These are phyloP conservation scores for Nakazawaea populi DNA, from an alignment of 805 yeast genomes.

Conservation along the genomic window DNA sequence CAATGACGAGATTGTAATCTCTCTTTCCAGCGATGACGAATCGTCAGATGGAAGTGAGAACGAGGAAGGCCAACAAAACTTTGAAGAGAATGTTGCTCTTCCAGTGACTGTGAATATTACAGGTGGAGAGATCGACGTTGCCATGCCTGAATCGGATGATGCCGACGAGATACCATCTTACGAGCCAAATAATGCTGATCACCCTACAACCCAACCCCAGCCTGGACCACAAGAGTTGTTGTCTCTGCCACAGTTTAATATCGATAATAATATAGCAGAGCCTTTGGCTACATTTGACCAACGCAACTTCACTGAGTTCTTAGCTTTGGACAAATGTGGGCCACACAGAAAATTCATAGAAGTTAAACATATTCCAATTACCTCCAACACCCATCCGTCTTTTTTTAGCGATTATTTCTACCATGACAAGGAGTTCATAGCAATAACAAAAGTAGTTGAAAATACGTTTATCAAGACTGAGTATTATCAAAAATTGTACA, in stretches of 20 bases:
- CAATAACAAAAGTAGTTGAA: constrained; percentile 17
- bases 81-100: not conserved
- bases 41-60: constrained; percentile 14
- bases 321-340: constrained; percentile 83
- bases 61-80: not conserved
- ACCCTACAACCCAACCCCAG: not conserved
- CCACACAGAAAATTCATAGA: constrained; percentile 59
- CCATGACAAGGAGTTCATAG: constrained; percentile 31
- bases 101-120: not conserved
- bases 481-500: constrained; percentile 3
- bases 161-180: constrained; percentile 2
- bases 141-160: not conserved
- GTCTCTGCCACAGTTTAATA: not conserved
- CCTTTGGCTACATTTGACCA: too few species aligned
- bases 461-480: constrained; percentile 4
- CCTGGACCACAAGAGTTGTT: not conserved
- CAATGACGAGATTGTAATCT: constrained; percentile 23
- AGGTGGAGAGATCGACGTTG: not conserved
- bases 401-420: constrained; percentile 19
- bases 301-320: constrained; percentile 28
- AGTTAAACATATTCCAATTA: constrained; percentile 35
- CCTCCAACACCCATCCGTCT: constrained; percentile 17
- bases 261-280: too few species aligned
- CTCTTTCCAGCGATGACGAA: constrained; percentile 12
- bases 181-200: not conserved